Conservation (phyloP, 1,284 basidiomycete species). For the Ustilago shanxiensis region DNA sequence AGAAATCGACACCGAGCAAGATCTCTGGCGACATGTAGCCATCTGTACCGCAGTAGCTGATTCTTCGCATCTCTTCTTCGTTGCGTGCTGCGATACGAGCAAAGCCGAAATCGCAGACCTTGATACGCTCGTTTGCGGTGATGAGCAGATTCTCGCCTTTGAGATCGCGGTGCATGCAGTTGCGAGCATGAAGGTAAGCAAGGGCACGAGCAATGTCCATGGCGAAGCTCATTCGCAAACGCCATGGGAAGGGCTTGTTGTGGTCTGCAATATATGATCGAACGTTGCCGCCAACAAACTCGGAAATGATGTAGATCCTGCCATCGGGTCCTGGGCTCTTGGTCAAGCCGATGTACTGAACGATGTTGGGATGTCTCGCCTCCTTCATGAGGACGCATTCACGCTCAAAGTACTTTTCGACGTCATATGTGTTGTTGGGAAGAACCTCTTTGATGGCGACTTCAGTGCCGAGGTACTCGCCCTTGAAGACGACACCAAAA, state of each 20-base stretch:
- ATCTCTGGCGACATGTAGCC: conserved; percentile 82
- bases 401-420: conserved; percentile 95
- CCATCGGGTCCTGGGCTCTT: conserved; percentile 84
- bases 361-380: conserved; percentile 90
- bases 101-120: conserved; percentile 95
- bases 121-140: conserved; percentile 90
- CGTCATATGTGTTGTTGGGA: conserved; percentile 86
- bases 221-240: conserved; percentile 87
- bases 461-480: conserved; percentile 90
- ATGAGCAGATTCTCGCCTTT: conserved; percentile 98
- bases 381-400: conserved; percentile 98
- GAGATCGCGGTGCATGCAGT: conserved; percentile 80
- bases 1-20: conserved; percentile 87
- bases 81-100: conserved; percentile 91
- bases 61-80: conserved; percentile 87
- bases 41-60: conserved; percentile 97
- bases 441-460: conserved; percentile 96
- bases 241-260: conserved; percentile 63
- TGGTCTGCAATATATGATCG: conserved; percentile 62
- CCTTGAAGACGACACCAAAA: conserved; percentile 73
- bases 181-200: conserved; percentile 95
- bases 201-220: conserved; percentile 92
- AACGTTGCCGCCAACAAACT: conserved; percentile 65
- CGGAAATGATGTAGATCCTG: conserved; percentile 72
- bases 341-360: conserved; percentile 92